These are phyloP conservation scores for Ciborinia camelliae DNA, from an alignment of 2,329 filamentous ascomycete species.

Conservation along the genomic window DNA sequence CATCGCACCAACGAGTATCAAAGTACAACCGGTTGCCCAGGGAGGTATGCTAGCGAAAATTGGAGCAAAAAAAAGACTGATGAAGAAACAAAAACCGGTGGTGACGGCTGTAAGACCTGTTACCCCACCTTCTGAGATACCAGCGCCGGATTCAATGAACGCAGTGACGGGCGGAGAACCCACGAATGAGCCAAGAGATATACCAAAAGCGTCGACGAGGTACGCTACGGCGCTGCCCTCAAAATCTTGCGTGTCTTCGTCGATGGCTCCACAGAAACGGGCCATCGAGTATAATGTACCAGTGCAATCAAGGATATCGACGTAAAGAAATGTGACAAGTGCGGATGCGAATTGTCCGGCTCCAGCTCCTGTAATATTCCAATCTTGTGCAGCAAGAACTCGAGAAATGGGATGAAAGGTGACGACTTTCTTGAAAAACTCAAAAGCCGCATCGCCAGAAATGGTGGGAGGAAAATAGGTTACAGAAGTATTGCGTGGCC, in stretches of 20 bases:
- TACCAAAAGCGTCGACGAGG: constrained; percentile 74
- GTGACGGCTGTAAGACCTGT: constrained; percentile 80
- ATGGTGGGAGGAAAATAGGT: constrained; percentile 77
- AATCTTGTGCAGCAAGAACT: constrained; percentile 69
- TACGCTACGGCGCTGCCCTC: constrained; percentile 82
- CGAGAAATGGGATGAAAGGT: constrained; percentile 74
- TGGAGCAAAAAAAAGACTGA: constrained; percentile 83
- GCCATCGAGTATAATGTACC: constrained; percentile 90
- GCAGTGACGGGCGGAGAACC: constrained; percentile 80
- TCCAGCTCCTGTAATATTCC: constrained; percentile 65
- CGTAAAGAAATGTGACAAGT: constrained; percentile 84
- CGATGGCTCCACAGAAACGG: constrained; percentile 74
- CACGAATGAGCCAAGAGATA: constrained; percentile 75
- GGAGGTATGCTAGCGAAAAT: constrained; percentile 88
- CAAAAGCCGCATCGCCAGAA: constrained; percentile 66
- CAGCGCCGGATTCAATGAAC: constrained; percentile 85
- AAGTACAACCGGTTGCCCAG: constrained; percentile 86
- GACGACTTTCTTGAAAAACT: constrained; percentile 87
- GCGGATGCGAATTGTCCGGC: constrained; percentile 77
- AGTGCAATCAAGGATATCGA: constrained; percentile 84
- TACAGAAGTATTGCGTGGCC: constrained; percentile 72
- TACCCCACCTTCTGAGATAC: constrained; percentile 81
- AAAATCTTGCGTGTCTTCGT: constrained; percentile 81
- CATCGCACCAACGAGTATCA: constrained; percentile 82
- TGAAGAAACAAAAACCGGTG: constrained; percentile 79